A percentile compares a stretch with the other conserved stretches of the same genome.
Evolutionary conservation across 2,329 filamentous ascomycete species (phyloP).

Genomic region (Fusarium pseudocircinatum): DNA sequence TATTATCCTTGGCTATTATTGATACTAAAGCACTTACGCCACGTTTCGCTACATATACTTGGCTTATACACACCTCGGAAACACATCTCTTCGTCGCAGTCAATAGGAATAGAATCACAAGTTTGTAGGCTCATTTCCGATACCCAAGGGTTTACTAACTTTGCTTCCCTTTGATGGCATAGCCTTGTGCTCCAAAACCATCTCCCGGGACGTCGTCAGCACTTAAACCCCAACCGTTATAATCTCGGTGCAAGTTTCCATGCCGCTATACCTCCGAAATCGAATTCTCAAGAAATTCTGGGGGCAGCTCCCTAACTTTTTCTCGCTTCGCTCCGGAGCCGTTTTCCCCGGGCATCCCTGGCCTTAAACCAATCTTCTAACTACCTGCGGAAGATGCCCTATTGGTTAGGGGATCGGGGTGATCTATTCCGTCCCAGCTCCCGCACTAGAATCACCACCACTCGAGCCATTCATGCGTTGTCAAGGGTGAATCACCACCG

Average conservation of each 20-base stretch:
- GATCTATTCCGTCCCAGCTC: conserved; percentile 5
- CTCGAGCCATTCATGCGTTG: conserved; percentile 9
- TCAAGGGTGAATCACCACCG: background rate
- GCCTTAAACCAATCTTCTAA: background rate
- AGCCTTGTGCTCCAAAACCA: background rate
- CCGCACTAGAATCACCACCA: conserved; percentile 2
- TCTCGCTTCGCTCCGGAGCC: background rate
- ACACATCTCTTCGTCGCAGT: background rate
- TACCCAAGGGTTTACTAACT: background rate
- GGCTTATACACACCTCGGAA: background rate
- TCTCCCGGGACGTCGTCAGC: background rate
- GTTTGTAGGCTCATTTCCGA: background rate
- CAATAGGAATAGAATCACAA: background rate
- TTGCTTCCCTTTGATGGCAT: background rate
- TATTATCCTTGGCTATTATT: background rate
- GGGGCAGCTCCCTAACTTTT: background rate
- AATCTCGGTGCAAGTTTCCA: background rate
- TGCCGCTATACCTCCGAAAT: background rate
- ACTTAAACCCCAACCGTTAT: background rate
- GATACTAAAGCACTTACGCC: background rate
- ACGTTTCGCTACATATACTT: conserved; percentile 1
- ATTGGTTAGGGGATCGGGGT: conserved; percentile 1
- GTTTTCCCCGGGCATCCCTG: background rate
- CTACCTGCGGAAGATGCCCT: background rate
- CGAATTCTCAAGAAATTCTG: background rate